These are phyloP conservation scores for Penicillium longicatenatum DNA, from an alignment of 495 filamentous ascomycete species.

Conservation along the genomic window DNA sequence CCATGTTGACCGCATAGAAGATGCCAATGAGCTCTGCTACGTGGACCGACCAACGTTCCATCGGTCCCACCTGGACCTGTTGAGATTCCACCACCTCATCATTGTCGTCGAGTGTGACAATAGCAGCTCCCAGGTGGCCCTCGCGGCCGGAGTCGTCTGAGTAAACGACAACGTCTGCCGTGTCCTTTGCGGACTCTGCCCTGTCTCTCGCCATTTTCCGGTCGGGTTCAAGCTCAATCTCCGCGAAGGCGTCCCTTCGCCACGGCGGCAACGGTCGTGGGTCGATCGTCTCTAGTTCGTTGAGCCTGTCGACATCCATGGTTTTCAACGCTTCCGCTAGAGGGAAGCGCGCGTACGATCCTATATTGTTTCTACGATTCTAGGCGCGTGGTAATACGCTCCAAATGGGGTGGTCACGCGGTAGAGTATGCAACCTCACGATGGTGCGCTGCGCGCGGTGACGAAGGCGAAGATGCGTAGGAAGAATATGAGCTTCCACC, in stretches of 20 bases:
- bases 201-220: slow-evolving; percentile 21
- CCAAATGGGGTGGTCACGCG: slow-evolving; percentile 14
- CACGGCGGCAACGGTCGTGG: slow-evolving; percentile 21
- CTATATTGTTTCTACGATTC: slow-evolving; percentile 14
- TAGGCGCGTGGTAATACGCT: slow-evolving; percentile 12
- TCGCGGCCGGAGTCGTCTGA: slow-evolving; percentile 24
- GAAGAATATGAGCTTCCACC: slow-evolving; percentile 8
- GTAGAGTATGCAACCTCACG: slow-evolving; percentile 13
- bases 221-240: slow-evolving; percentile 25
- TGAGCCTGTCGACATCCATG: slow-evolving; percentile 13
- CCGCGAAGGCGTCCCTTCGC: slow-evolving; percentile 20
- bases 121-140: slow-evolving; percentile 17
- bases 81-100: slow-evolving; percentile 10
- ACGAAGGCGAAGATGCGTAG: slow-evolving; percentile 11
- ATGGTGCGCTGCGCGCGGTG: slow-evolving; percentile 12
- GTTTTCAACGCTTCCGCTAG: slow-evolving; percentile 19
- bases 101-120: slow-evolving; percentile 11
- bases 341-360: slow-evolving; percentile 11
- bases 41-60: slow-evolving; percentile 26
- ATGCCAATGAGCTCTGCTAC: slow-evolving; percentile 26
- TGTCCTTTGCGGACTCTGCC: slow-evolving; percentile 4
- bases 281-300: slow-evolving; percentile 25
- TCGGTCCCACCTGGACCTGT: slow-evolving; percentile 25
- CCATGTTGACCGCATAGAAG: slow-evolving; percentile 22
- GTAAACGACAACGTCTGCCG: slow-evolving; percentile 19